Base-by-base conservation (phyloP, 164 flowering plant genomes). In the Aristolochia californica region DNA sequence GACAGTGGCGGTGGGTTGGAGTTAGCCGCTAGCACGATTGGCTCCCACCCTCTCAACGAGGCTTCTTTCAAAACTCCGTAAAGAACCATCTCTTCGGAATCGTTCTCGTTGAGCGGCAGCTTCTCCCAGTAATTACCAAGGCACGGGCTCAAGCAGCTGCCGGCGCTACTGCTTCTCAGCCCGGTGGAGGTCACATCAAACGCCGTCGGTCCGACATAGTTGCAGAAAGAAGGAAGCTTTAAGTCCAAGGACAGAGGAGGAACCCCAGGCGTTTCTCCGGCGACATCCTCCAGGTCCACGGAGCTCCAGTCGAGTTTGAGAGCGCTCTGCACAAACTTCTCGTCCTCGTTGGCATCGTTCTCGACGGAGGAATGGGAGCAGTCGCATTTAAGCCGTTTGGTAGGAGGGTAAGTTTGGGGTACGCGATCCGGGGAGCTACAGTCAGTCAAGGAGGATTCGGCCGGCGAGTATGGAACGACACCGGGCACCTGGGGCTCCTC, bases 51-150 rank as follows among this genome's bases (percentile, higher is more conserved):
- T 43, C 57, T 21, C 28, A 59, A 17, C 24, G 65, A 21, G 17
- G 68, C 72, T 60, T 68, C 68, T 43, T 52, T 57, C 61, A 64
- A 45, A 5, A 68, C 64, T 14, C 65, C 68, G 55, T 56, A 59
- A 48, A 68, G 53, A 5, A 68, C 57, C 72, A 68, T 68, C 23
- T 68, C 72, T 15, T 56, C 65, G 7, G 68, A 56, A 30, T 68
- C 72, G 55, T 68, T 68, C 59, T 60, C 72, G 21, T 68, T 53
- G 22, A 64, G 60, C 55, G 72, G 72, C 47, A 68, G 55, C 60
- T 54, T 59, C 47, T 60, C 71, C 71, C 63, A 68, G 21, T 15
- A 38, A 7, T 66, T 66, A 2, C 52, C 21, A 30, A 57, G 45
- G 27, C 59, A 62, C n/a, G 69, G 69, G 49, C 60, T 56, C 28